Conservation (phyloP, 2,329 filamentous ascomycete species). For the Volutella citrinella region DNA sequence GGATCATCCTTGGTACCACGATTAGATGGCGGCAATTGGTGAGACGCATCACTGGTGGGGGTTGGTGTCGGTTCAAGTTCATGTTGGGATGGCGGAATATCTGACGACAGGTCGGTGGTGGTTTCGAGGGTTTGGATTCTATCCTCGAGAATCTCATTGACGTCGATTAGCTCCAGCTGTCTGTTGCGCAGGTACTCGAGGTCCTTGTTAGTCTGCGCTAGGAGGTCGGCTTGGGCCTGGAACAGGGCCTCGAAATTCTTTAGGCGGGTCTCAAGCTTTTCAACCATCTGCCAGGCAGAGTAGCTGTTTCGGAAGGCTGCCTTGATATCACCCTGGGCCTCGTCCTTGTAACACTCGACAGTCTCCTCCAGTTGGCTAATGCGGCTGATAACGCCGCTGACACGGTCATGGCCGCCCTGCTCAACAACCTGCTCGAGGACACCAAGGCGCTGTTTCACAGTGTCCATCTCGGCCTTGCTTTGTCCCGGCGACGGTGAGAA, state of each 20-base stretch:
- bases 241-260: slow-evolving; percentile 34
- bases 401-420: slow-evolving; percentile 33
- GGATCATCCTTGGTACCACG: slow-evolving; percentile 29
- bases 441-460: slow-evolving; percentile 24
- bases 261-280: slow-evolving; percentile 40
- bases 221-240: slow-evolving; percentile 37
- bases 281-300: slow-evolving; percentile 51
- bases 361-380: slow-evolving; percentile 52
- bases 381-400: slow-evolving; percentile 40
- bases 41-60: slow-evolving; percentile 3
- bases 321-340: slow-evolving; percentile 51
- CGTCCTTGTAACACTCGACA: slow-evolving; percentile 50
- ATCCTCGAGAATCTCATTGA: slow-evolving; percentile 52
- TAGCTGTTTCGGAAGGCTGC: slow-evolving; percentile 53
- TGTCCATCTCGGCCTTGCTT: slow-evolving; percentile 38
- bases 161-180: slow-evolving; percentile 48
- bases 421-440: slow-evolving; percentile 32
- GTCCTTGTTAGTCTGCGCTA: slow-evolving; percentile 38
- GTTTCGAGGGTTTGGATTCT: slow-evolving; percentile 47
- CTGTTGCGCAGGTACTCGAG: slow-evolving; percentile 45
- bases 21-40: slow-evolving; percentile 6
- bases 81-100: slow-evolving; percentile 19
- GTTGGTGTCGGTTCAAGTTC: slow-evolving; percentile 7
- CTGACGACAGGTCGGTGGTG: too few species aligned
- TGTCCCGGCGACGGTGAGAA: slow-evolving; percentile 47